A percentile compares a stretch with the other conserved stretches of the same genome.
phyloP scores from a whole-genome alignment of 345 rosid species.

The Brassica rapa region DNA sequence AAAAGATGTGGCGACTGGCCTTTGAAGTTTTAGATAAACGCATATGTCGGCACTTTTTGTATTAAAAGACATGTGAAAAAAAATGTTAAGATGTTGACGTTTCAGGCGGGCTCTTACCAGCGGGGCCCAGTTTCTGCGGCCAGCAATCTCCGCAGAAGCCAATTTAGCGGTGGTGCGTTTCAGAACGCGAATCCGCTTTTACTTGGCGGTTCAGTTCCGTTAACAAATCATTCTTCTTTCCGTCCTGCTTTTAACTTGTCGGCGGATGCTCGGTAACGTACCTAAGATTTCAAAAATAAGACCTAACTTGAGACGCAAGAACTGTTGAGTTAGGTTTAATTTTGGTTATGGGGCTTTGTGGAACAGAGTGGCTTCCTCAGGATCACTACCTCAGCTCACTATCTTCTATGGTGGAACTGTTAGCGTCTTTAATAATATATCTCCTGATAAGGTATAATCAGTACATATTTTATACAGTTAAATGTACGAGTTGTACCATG shows the following conservation, averaged over 20 bases:
- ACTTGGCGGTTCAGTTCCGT: slow-evolving; percentile 37
- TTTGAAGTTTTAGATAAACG: slow-evolving; percentile 13
- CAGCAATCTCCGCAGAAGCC: neutral
- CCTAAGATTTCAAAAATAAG: neutral
- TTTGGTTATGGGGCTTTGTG: neutral
- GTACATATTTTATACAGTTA: neutral
- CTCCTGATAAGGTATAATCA: slow-evolving; percentile 72
- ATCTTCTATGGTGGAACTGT: slow-evolving; percentile 81
- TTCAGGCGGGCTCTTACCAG: slow-evolving; percentile 23
- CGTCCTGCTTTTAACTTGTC: slow-evolving; percentile 1
- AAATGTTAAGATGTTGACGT: slow-evolving; percentile 22
- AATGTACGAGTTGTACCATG: neutral
- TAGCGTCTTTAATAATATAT: slow-evolving; percentile 65
- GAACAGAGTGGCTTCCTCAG: slow-evolving; percentile 50
- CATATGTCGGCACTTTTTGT: neutral
- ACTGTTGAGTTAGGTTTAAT: neutral
- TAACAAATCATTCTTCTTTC: slow-evolving; percentile 25
- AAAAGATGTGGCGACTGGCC: slow-evolving; percentile 19
- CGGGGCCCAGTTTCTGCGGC: slow-evolving; percentile 17
- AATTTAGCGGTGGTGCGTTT: slow-evolving; percentile 1
- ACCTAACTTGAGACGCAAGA: neutral
- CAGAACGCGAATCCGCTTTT: slow-evolving; percentile 28
- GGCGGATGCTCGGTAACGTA: slow-evolving; percentile 26
- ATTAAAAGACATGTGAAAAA: neutral
- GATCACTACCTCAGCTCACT: slow-evolving; percentile 58